A percentile compares a stretch with the other conserved stretches of the same genome.
Conservation (phyloP, 208 protist species). For the Vickermania spadyakhi region DNA sequence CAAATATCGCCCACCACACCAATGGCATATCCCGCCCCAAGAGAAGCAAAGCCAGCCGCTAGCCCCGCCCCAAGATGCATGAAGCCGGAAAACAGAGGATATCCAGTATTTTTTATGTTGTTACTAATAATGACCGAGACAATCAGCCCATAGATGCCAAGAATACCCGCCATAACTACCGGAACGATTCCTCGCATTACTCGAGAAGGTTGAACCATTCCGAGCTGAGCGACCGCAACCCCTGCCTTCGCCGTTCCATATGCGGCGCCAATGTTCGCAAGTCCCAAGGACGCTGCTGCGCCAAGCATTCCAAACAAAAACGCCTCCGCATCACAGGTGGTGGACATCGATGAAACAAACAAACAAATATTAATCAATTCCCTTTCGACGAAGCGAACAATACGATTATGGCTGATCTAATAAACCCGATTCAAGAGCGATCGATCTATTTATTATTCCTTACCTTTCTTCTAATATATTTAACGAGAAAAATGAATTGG, state of each 20-base stretch:
- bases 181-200: constrained; percentile 93
- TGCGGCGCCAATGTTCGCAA: constrained; percentile 94
- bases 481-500: too few species aligned
- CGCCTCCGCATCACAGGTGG: constrained; percentile 43
- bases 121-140: constrained; percentile 83
- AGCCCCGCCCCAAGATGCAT: constrained; percentile 96
- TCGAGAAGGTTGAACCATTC: constrained; percentile 90
- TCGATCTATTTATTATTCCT: too few species aligned
- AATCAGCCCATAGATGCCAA: constrained; percentile 85
- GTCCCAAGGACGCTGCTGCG: constrained; percentile 70
- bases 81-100: constrained; percentile 83
- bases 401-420: too few species aligned
- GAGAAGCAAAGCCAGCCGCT: constrained; percentile 89
- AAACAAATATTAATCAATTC: too few species aligned
- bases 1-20: constrained; percentile 98
- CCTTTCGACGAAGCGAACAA: too few species aligned
- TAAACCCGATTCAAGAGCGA: too few species aligned
- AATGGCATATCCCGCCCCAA: constrained; percentile 97
- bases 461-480: too few species aligned
- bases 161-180: constrained; percentile 92
- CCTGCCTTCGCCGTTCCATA: constrained; percentile 98
- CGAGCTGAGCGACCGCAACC: constrained; percentile 94
- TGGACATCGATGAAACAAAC: too few species aligned
- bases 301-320: constrained; percentile 95
- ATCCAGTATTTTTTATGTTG: constrained; percentile 67